These are phyloP conservation scores for Lathyrus tuberosus DNA, from an alignment of 306 rosid species.

Conservation along the genomic window DNA sequence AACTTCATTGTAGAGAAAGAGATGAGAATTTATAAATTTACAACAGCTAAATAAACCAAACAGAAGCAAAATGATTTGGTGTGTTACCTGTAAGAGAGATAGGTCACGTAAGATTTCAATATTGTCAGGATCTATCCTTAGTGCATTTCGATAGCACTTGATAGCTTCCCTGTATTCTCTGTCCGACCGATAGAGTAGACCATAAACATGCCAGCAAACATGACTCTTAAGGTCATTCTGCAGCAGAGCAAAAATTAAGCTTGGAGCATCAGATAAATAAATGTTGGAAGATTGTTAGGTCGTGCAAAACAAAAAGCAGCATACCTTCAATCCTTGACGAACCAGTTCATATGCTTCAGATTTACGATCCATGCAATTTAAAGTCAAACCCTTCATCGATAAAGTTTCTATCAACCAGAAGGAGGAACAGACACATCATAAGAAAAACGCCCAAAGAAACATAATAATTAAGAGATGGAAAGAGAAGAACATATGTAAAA, in stretches of 20 bases:
- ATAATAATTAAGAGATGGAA: not conserved
- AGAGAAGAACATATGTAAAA: not conserved
- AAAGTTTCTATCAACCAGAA: constrained; percentile 75
- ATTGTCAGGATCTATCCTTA: constrained; percentile 93
- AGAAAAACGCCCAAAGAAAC: constrained; percentile 9
- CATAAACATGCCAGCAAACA: constrained; percentile 99
- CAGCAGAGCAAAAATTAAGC: constrained; percentile 44
- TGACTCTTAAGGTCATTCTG: constrained; percentile 99
- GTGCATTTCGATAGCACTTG: constrained; percentile 93
- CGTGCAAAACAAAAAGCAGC: constrained; percentile 23
- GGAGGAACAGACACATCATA: constrained; percentile 30
- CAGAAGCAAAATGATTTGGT: constrained; percentile 25
- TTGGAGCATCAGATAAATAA: constrained; percentile 14
- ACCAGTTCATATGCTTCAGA: constrained; percentile 93
- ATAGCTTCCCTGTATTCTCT: constrained; percentile 98
- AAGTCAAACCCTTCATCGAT: constrained; percentile 96
- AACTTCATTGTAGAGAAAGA: constrained; percentile 5
- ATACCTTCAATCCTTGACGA: constrained; percentile 83
- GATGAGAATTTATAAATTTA: not conserved
- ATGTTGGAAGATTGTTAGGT: not conserved
- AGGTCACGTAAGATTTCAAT: constrained; percentile 91
- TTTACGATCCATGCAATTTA: constrained; percentile 98
- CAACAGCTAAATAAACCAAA: constrained; percentile 32
- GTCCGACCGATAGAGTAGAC: constrained; percentile 96
- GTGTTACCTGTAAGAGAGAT: constrained; percentile 79